Evolutionary conservation across 352 stramenopile genomes (phyloP), one percentile per base, ranked within the genome.

Genomic region (Phytophthora crassamura): DNA sequence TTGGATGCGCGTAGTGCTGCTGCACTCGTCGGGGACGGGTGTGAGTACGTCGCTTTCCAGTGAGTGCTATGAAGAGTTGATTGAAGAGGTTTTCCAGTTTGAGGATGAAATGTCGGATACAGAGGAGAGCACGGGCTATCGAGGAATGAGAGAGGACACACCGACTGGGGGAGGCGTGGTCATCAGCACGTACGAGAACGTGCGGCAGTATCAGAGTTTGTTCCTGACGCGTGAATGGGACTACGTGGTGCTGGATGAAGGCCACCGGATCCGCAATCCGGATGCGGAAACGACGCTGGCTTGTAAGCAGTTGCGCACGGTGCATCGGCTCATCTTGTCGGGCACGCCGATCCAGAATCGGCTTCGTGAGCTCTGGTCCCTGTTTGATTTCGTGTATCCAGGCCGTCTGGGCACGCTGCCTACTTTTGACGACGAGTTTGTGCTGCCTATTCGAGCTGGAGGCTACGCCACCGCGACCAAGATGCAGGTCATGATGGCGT

Each of bases 311-410:
- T 64, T 98, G 30, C 79, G 82, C 22, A 96, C 91, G 0, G 77
- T 97, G 11, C 93, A 98, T 67, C 89, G 96, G 15, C 82, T 99
- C 30, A 92, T 98, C 7, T 77, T 99, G 25, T 96, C 80, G 42
- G 94, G 96, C 20, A 98, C 94, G 5, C 93, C 93, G 0, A 94
- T 97, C 58, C 88, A 96, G 80, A 99, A 99, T 74, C 96, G 91
- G 32, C 76, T 99, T 49, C 81, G 82, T 30, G 97, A 99, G 68
- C 78, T 99, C 15, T 99, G 98, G 98, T 98, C 90, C 10, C 72
- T 99, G 2, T 99, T 99, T 74, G 97, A 99, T 70, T 99, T 99
- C 78, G 93, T 99, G 4, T 99, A 98, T 73, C 98, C 98, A 22
- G 98, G 98, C 28, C 88, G 97, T 59, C 77, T 99, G 16, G 98